A percentile compares a stretch with the other conserved stretches of the same genome.
phyloP scores from a whole-genome alignment of 257 asterid genomes.

The Solanum clarkiae region DNA sequence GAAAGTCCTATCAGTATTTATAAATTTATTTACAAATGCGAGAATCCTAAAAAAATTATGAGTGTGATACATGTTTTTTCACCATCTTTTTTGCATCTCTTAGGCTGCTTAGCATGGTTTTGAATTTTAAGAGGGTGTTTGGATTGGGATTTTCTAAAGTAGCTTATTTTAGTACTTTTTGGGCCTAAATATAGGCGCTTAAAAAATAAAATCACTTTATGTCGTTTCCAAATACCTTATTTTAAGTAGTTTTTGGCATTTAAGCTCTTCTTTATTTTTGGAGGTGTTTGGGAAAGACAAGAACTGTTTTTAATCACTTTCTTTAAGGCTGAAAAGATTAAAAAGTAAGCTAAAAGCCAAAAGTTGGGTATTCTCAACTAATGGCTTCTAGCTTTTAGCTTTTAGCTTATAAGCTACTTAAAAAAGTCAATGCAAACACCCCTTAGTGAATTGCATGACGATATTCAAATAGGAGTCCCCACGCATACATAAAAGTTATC shows the following conservation, averaged over 20 bases:
- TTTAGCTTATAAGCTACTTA: not conserved
- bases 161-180: too few relatives aligned
- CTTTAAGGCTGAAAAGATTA: not conserved
- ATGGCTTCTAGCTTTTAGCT: not conserved
- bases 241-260: not conserved
- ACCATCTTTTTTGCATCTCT: not conserved
- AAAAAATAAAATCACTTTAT: too few relatives aligned
- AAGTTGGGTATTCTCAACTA: not conserved
- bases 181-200: too few relatives aligned
- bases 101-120: not conserved
- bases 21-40: not conserved
- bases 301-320: not conserved
- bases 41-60: not conserved
- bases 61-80: not conserved
- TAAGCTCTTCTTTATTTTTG: not conserved
- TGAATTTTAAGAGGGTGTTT: not conserved
- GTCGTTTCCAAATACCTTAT: not conserved
- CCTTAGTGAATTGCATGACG: not conserved
- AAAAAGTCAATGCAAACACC: not conserved
- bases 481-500: not conserved
- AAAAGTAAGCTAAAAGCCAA: not conserved
- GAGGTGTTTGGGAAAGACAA: not conserved
- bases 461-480: not conserved
- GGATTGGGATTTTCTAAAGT: not conserved
- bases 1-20: not conserved